Evolutionary conservation across 192 early-diverging fungal genomes (phyloP), one percentile per base, ranked within the genome.

Genomic region (Backusella liffmaniae): DNA sequence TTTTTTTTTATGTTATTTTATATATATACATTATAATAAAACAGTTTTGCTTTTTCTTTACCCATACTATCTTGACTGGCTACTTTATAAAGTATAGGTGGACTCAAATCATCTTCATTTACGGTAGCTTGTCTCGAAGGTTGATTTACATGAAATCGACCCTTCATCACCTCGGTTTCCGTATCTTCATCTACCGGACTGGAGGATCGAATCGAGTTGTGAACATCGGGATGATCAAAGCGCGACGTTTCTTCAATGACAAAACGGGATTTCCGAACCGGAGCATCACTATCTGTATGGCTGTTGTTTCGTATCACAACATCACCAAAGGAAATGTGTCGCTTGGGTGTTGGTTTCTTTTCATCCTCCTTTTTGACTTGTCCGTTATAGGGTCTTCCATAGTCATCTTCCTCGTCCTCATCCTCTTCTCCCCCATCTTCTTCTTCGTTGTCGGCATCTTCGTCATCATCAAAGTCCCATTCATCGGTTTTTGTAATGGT

Each of bases 71-170:
- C 75, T 70, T 76, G 75, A 41, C 75, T 76, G 15, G 68, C 62
- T 0, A 70, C 70, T 44, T 72, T 72, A 37, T 44, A 72, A n/a
- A 72, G 56, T 16, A 51, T 21, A 29, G 56, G 23, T 62, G 56
- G 23, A 62, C 8, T 62, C 26, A 62, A 12, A 13, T 18, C 16
- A 37, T 30, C 67, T 46, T 42, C 71, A 73, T 30, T 32, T 37
- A 18, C 12, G 66, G 56, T 16, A 69, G 8, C 16, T 4, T 72
- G 66, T 66, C 76, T 35, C 5, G 30, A 62, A 9, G 36, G 39
- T 56, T 72, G 51, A 35, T 84, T 88, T 49, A 94, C 90, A 81
- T 90, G 90, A 66, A 94, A 94, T 42, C 93, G 83, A n/a, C 93
- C 93, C 66, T 92, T 94, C 74, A 84, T 88, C 5, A 92, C 86